phyloP scores from a whole-genome alignment of 768 basidiomycete genomes.

The Agrocybe praecox region DNA sequence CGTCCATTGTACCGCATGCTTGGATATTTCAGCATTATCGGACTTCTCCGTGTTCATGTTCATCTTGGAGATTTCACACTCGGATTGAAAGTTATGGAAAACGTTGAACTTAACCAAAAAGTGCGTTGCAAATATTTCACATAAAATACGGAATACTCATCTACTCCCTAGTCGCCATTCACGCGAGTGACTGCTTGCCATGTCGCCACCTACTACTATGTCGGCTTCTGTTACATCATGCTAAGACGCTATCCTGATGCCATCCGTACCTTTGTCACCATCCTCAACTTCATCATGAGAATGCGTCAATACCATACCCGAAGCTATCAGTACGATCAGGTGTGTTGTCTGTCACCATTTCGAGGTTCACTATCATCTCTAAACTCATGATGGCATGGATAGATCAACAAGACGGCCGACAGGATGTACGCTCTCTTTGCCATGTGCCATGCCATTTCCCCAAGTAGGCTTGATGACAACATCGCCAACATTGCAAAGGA shows the following conservation, averaged over 20 bases:
- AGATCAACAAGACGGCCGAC: conserved; percentile 98
- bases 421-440: conserved; percentile 97
- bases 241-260: conserved; percentile 95
- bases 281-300: conserved; percentile 93
- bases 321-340: conserved; percentile 96
- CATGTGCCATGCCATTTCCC: conserved; percentile 90
- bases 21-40: conserved; percentile 96
- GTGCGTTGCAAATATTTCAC: conserved; percentile 31
- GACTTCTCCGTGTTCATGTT: conserved; percentile 93
- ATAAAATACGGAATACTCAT: conserved; percentile 11
- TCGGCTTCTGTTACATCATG: conserved; percentile 97
- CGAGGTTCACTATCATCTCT: too few species aligned
- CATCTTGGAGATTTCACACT: conserved; percentile 95
- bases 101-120: conserved; percentile 91
- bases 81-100: conserved; percentile 93
- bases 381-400: too few species aligned
- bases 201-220: conserved; percentile 93
- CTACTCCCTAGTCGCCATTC: conserved; percentile 66
- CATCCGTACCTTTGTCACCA: conserved; percentile 88
- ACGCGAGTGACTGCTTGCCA: conserved; percentile 96
- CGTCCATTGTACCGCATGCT: conserved; percentile 91
- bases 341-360: conserved; percentile 29
- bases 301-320: conserved; percentile 97
- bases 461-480: conserved; percentile 91
- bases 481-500: conserved; percentile 93